Conservation (phyloP, 2,329 filamentous ascomycete species). For the Lecanicillium sp. region DNA sequence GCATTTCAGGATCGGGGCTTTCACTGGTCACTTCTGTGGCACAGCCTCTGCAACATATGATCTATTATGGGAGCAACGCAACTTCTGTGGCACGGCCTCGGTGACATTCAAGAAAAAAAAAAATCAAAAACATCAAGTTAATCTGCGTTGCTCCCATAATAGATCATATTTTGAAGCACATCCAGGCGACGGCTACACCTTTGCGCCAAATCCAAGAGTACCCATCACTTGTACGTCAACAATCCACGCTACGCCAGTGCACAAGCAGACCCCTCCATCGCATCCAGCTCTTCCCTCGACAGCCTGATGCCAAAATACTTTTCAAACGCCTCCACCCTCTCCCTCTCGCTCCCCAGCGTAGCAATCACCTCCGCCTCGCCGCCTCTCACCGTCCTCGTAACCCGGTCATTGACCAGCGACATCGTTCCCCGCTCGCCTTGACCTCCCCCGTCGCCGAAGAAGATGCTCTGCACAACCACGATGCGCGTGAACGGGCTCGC, state of each 20-base stretch:
- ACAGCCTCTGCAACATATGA: no score
- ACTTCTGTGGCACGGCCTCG: no score
- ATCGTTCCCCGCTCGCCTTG: neutral
- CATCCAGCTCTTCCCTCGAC: neutral
- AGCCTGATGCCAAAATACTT: neutral
- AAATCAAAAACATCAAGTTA: no score
- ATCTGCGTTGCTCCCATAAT: no score
- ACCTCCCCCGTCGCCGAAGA: neutral
- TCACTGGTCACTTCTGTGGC: no score
- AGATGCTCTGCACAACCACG: conserved; percentile 6
- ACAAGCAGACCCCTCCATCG: neutral
- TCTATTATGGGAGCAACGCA: no score
- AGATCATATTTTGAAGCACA: no score
- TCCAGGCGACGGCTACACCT: no score
- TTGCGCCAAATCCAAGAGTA: neutral
- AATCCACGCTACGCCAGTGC: neutral
- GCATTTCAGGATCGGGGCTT: no score
- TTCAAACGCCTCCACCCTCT: neutral
- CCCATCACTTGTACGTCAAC: neutral
- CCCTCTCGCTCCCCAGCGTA: neutral
- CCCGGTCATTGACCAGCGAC: neutral
- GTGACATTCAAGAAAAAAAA: no score
- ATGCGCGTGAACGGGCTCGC: neutral
- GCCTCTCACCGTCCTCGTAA: neutral
- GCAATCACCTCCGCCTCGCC: neutral